A percentile compares a stretch with the other conserved stretches of the same genome.
phyloP scores from a whole-genome alignment of 108 stramenopile genomes.

The Mayamaea pseudoterrestris region DNA sequence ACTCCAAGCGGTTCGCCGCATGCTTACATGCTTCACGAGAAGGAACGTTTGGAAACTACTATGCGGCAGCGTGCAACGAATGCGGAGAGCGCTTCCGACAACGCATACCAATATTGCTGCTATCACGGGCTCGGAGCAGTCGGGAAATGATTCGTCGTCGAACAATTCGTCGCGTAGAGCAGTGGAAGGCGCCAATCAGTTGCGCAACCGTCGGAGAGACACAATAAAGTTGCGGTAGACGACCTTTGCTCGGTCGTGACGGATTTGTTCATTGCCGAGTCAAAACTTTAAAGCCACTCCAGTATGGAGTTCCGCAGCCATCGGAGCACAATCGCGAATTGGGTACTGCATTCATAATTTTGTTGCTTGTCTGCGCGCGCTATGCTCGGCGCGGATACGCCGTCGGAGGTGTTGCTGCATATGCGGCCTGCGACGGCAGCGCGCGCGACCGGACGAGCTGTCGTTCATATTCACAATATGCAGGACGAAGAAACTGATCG shows the following conservation, averaged over 20 bases:
- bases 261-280: conserved; percentile 25
- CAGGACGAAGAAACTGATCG: conserved; percentile 4
- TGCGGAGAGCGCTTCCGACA: background rate
- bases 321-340: conserved; percentile 5
- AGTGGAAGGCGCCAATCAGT: conserved; percentile 6
- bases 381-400: conserved; percentile 21
- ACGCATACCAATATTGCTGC: background rate
- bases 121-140: background rate
- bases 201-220: conserved; percentile 19
- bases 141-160: too few species aligned
- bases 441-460: conserved; percentile 7
- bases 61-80: conserved; percentile 1
- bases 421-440: conserved; percentile 26
- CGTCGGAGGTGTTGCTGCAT: conserved; percentile 21
- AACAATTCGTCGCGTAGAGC: background rate
- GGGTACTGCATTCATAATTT: conserved; percentile 5
- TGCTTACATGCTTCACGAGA: conserved; percentile 3
- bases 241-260: conserved; percentile 27
- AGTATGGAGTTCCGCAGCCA: conserved; percentile 9
- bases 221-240: conserved; percentile 17
- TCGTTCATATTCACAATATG: conserved; percentile 19
- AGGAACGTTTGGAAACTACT: conserved; percentile 4
- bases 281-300: conserved; percentile 19
- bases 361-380: conserved; percentile 16
- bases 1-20: conserved; percentile 5